phyloP scores from a whole-genome alignment of 306 rosid genomes.

The Psophocarpus tetragonolobus region DNA sequence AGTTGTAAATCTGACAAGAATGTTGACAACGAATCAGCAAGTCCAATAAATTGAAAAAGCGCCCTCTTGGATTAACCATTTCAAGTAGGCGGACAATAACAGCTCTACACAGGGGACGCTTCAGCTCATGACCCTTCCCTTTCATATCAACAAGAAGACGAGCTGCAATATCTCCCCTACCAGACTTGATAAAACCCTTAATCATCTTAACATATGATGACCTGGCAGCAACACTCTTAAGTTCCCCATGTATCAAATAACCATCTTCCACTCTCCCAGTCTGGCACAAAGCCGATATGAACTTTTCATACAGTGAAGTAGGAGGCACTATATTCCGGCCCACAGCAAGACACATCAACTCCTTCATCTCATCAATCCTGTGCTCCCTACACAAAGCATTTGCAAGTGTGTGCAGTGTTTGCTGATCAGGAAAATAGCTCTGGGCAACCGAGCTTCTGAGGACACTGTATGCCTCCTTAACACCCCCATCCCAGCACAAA shows the following conservation, averaged over 20 bases:
- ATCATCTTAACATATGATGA: conserved; percentile 57
- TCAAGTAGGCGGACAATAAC: conserved; percentile 54
- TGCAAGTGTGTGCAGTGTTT: conserved; percentile 51
- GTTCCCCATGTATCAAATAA: conserved; percentile 55
- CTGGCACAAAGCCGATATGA: conserved; percentile 58
- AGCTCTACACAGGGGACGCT: conserved; percentile 33
- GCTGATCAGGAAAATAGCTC: conserved; percentile 58
- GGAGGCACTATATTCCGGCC: conserved; percentile 45
- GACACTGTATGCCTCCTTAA: conserved; percentile 53
- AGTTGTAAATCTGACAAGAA: conserved; percentile 36
- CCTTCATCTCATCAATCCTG: conserved; percentile 72
- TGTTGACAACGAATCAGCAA: conserved; percentile 48
- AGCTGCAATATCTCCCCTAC: conserved; percentile 69
- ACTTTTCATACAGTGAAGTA: conserved; percentile 41
- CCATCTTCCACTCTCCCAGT: conserved; percentile 61
- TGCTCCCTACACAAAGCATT: conserved; percentile 57
- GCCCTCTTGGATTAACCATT: conserved; percentile 55
- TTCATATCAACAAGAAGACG: conserved; percentile 82
- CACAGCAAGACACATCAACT: conserved; percentile 61
- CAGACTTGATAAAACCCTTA: conserved; percentile 42
- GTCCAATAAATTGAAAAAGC: conserved; percentile 51
- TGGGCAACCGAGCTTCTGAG: conserved; percentile 40
- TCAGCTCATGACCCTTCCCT: conserved; percentile 50
- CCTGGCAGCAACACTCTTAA: conserved; percentile 35
- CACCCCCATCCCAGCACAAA: conserved; percentile 60